Base-by-base conservation (phyloP, 2,329 filamentous ascomycete genomes). In the Aureobasidium sp. region DNA sequence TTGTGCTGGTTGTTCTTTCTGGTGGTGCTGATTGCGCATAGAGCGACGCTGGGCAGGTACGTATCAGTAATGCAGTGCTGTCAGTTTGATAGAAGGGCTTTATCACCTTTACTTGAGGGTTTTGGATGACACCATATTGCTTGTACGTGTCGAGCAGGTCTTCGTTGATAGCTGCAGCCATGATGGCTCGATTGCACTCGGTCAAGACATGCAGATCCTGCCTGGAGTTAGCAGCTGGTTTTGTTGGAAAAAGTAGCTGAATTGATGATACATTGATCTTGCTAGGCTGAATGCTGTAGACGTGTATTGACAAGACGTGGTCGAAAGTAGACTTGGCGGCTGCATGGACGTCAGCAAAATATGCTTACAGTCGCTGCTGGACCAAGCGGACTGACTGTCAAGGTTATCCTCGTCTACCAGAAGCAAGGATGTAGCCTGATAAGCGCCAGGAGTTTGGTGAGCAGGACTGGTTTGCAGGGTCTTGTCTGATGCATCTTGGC, bases 281-380 rank as follows among this genome's bases (percentile, higher is more conserved):
- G 41, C 85, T 82, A 1, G 89, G 82, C 45, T 89, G 86, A 21
- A 97, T 71, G 69, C 91, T 96, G 77, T 97, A 97, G 47, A 97
- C 77, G 68, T 97, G 91, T 63, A 96, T 86, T 0, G 90, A 89
- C 0, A 80, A 81, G 59, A 96, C 84, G n/a, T 84, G 78, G 53
- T 88, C 81, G 66, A 93, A 95, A 16, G 83, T 80, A 14, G 79
- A 77, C 62, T 91, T 84, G 1, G 83, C 78, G 65, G 83, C 57
- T 53, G 45, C 30, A 59, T 36, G 10, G 16, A 32, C 16, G 11
- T 54, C 32, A 62, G 29, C 29, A 48, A 37, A 27, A 41, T 29
- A 8, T 5, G 45, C n/a, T 3, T n/a, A 11, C 10, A n/a, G 7
- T 25, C 7, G n/a, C 10, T 1, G 5, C 14, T n/a, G 30, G 6